Evolutionary conservation across 331 rosid species (phyloP), one percentile per base, ranked within the genome.

Genomic region (Erythrophleum ivorense): DNA sequence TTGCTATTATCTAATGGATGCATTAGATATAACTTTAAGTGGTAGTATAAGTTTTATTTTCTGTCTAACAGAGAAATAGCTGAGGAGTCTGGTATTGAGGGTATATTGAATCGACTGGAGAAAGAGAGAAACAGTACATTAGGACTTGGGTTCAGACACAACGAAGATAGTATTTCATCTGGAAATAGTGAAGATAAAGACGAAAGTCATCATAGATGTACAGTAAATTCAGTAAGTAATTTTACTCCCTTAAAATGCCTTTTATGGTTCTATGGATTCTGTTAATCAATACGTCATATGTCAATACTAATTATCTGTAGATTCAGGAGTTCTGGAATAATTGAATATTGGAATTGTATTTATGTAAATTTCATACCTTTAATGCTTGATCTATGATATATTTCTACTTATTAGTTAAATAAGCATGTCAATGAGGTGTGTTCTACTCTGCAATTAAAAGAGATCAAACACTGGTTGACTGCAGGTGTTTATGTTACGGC

Each of bases 81-180:
- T 41, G 88, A 76, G 84, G 84, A 91, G 72, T 91, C 94, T 83
- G 98, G 98, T 43, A 85, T 96, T 84, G 98, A 85, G 84, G 99
- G 99, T 43, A 96, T 96, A 84, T 84, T 96, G 88, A 89, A 75
- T 78, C 91, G 98, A 64, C 82, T 96, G 89, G 97, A 88, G 88
- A 94, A 88, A 79, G 84, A 91, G 68, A 91, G 98, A 81, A 91
- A 63, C 86, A 62, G 8, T 57, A 58, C 76, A 29, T 86, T 88
- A 16, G 94, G 93, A 43, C 65, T 85, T 64, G 82, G 71, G 65
- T 38, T 75, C 45, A 71, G 21, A 54, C 89, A 83, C 75, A 86
- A 85, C 83, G 91, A 84, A 72, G 88, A 80, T 50, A 59, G 7
- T 54, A 16, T 50, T 81, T 74, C 64, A 24, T 29, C 81, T 0